Evolutionary conservation across 129 eudicot genomes (phyloP).

Genomic region (Flaveria linearis): DNA sequence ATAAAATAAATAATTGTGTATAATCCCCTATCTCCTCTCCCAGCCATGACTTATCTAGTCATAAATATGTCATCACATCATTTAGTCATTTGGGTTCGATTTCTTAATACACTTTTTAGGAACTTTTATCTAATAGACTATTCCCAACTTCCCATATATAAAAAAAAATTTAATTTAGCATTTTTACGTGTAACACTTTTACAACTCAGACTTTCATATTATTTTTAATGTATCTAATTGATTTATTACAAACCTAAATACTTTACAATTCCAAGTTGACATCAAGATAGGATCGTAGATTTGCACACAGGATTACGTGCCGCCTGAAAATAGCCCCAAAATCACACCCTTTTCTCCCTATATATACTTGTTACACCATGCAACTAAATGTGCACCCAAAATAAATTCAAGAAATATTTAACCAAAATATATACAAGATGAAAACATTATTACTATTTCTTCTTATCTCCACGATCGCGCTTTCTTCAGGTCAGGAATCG

Average conservation of each 20-base stretch:
- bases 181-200: not conserved
- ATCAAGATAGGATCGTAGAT: not conserved
- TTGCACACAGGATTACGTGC: slow-evolving; percentile 1
- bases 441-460: not conserved
- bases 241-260: not conserved
- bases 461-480: not conserved
- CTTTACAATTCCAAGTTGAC: not conserved
- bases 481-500: not conserved
- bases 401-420: not conserved
- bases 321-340: not conserved
- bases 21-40: no score
- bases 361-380: not conserved
- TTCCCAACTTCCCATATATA: no score
- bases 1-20: no score
- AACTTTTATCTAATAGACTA: no score
- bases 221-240: not conserved
- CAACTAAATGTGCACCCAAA: not conserved
- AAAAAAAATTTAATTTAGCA: no score
- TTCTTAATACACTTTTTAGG: no score
- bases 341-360: not conserved
- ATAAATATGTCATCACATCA: no score
- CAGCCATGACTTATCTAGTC: no score
- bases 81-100: no score
- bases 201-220: not conserved
- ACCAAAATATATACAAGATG: not conserved